phyloP scores from a whole-genome alignment of 202 grass and related monocot species.

The Carex sylvatica region DNA sequence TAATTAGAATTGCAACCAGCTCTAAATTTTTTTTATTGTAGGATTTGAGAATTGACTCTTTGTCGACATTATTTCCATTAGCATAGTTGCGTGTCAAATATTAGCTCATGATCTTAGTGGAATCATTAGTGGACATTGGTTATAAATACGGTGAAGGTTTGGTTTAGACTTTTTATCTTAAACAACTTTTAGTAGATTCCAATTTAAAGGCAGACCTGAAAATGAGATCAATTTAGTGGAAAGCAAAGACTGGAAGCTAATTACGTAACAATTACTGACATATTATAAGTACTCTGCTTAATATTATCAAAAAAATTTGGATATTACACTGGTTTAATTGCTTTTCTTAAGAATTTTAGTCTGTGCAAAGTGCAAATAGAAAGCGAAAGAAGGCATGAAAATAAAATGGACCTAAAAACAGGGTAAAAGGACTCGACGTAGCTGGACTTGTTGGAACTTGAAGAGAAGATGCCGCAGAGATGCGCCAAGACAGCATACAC shows the following conservation, averaged over 20 bases:
- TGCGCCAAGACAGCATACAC: constrained; percentile 37
- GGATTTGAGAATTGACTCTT: background rate
- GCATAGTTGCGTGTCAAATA: background rate
- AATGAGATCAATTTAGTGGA: background rate
- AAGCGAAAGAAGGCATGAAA: background rate
- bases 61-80: background rate
- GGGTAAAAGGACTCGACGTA: constrained; percentile 46
- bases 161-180: constrained; percentile 13
- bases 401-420: constrained; percentile 36
- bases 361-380: background rate
- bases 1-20: background rate
- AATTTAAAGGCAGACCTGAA: background rate
- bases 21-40: background rate
- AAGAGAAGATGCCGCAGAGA: constrained; percentile 37
- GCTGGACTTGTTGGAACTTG: background rate
- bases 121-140: constrained; percentile 3
- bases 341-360: background rate
- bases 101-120: background rate
- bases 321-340: background rate
- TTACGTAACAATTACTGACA: background rate
- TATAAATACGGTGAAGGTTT: background rate
- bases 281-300: background rate
- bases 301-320: background rate
- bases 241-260: background rate
- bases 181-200: background rate